Conservation (phyloP, 2,329 filamentous ascomycete species). For the Mollisia scopiformis region DNA sequence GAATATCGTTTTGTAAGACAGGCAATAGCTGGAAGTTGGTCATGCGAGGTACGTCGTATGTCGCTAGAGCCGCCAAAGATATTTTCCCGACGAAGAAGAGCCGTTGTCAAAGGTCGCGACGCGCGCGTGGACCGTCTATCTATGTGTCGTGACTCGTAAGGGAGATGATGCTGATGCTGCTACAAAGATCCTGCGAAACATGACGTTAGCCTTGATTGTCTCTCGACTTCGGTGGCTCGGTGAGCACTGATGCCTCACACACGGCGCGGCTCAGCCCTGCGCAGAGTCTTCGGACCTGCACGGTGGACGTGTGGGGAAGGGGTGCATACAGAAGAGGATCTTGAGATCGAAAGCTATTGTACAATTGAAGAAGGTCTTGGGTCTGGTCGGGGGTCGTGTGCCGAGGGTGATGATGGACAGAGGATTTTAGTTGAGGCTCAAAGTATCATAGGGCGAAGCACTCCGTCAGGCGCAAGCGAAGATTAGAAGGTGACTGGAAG, state of each 20-base stretch:
- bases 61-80: conserved; percentile 27
- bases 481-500: conserved; percentile 12
- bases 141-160: conserved; percentile 29
- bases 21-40: conserved; percentile 28
- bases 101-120: conserved; percentile 20
- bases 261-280: conserved; percentile 26
- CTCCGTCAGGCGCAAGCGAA: neutral
- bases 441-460: neutral
- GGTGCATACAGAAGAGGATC: conserved; percentile 23
- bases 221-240: conserved; percentile 13
- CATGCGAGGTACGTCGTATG: conserved; percentile 35
- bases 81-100: conserved; percentile 22
- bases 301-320: conserved; percentile 10
- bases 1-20: conserved; percentile 23
- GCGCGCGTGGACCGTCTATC: conserved; percentile 21
- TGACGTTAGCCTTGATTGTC: conserved; percentile 18
- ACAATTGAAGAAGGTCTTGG: conserved; percentile 15
- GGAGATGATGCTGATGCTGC: conserved; percentile 21
- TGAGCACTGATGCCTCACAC: conserved; percentile 23
- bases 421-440: conserved; percentile 24
- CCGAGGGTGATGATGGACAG: conserved; percentile 7
- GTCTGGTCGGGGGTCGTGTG: conserved; percentile 9
- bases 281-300: conserved; percentile 15
- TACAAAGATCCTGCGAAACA: conserved; percentile 18
- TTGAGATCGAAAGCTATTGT: conserved; percentile 21